phyloP scores from a whole-genome alignment of 306 rosid genomes.

The Glycine soja region DNA sequence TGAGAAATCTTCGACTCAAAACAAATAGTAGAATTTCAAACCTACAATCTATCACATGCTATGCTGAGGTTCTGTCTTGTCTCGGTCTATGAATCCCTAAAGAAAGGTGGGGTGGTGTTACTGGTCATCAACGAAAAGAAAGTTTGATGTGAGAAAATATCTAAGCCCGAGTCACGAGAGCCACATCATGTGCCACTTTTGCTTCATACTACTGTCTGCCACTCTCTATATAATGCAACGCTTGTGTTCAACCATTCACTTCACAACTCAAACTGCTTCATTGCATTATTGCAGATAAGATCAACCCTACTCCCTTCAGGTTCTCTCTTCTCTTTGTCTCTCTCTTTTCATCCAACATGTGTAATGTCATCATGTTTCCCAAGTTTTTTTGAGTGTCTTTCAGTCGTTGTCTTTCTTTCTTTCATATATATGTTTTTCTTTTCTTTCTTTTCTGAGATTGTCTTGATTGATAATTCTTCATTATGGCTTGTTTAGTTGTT shows the following conservation, averaged over 20 bases:
- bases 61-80: too few relatives aligned
- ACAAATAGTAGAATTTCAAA: too few relatives aligned
- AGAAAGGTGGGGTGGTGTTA: too few relatives aligned
- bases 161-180: not conserved
- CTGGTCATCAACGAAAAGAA: too few relatives aligned
- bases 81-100: too few relatives aligned
- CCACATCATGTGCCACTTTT: not conserved
- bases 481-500: slow-evolving; percentile 25
- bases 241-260: slow-evolving; percentile 26
- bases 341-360: slow-evolving; percentile 18
- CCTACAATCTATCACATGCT: too few relatives aligned
- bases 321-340: slow-evolving; percentile 41
- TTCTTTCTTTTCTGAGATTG: not conserved
- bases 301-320: slow-evolving; percentile 33
- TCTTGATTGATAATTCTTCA: slow-evolving; percentile 8
- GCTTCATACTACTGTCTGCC: not conserved
- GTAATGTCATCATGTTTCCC: not conserved
- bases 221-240: slow-evolving; percentile 28
- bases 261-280: not conserved
- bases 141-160: slow-evolving; percentile 2
- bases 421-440: not conserved
- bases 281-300: slow-evolving; percentile 35
- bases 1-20: too few relatives aligned
- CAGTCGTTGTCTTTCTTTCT: not conserved
- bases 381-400: not conserved